Base-by-base conservation (phyloP, 2,329 filamentous ascomycete genomes). In the Phaeomoniella chlamydospora region DNA sequence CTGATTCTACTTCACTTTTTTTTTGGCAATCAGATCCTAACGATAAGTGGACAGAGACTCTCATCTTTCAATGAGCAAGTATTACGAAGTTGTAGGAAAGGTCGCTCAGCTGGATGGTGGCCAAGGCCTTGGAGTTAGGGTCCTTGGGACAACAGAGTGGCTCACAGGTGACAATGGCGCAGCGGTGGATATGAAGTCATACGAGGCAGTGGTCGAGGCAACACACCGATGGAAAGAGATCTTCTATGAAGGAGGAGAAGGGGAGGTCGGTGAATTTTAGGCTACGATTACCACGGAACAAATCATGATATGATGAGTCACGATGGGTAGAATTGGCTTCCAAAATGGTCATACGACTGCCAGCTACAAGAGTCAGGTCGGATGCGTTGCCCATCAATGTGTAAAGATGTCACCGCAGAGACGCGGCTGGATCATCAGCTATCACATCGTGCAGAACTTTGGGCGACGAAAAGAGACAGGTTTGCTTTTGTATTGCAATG, bases 171-270 rank as follows among this genome's bases (percentile, higher is more conserved):
- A 39, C 13, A 37, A 45, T 4, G 44, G 45, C 13, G 34, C 43
- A 34, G 29, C 41, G 15, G 41, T 44, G 88, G 86, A 94, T 59
- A 83, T 81, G 57, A 68, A 67, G 36, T 70, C 84, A 19, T 80
- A 77, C 41, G 76, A 83, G 39, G 74, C 79, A 0, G 80, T 94
- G 3, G 87, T 94, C 12, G 82, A 94, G 39, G 78, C 76, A 22
- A 90, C 85, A 19, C 87, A 94, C 59, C 72, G 77, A 34, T 74
- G 85, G 53, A 82, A 80, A 51, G 66, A 75, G 41, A 79, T 96
- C 35, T 94, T 94, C 54, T 86, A 82, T 51, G 70, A 73, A 37
- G 65, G 40, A 10, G 29, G 34, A n/a, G 44, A 44, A 26, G n/a
- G n/a, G n/a, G n/a, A n/a, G n/a, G n/a, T n/a, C n/a, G n/a, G n/a